Conservation (phyloP, 176 grass and related monocot genomes). For the Oryza coarctata region DNA sequence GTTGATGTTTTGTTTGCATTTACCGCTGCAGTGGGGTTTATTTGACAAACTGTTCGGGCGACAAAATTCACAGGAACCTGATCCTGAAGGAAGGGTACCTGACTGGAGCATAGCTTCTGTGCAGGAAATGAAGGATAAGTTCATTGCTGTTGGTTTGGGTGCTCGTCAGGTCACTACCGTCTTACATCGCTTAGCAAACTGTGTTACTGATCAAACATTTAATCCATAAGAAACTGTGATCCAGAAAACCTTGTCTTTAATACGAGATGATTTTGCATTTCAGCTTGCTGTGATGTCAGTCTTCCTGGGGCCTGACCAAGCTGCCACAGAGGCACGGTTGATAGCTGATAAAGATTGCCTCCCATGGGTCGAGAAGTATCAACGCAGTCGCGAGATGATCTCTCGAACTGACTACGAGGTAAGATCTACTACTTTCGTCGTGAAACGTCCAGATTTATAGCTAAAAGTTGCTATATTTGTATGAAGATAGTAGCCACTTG, state of each 20-base stretch:
- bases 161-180: conserved; percentile 68
- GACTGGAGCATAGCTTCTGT: conserved; percentile 86
- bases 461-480: no score
- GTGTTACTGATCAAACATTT: not conserved
- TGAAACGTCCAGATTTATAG: no score
- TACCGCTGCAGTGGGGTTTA: conserved; percentile 69
- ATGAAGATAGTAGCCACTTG: not conserved
- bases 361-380: conserved; percentile 93
- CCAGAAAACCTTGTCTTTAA: not conserved
- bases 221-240: not conserved
- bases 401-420: conserved; percentile 96
- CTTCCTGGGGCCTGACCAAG: conserved; percentile 84
- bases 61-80: conserved; percentile 60
- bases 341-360: conserved; percentile 70
- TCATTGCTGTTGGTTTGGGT: conserved; percentile 68
- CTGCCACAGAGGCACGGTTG: conserved; percentile 61
- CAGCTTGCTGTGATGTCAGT: conserved; percentile 96
- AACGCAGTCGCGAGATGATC: conserved; percentile 87
- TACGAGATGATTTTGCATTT: not conserved
- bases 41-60: conserved; percentile 88
- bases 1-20: not conserved
- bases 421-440: not conserved
- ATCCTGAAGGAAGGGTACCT: conserved; percentile 89
- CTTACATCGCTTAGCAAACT: not conserved
- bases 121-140: conserved; percentile 91